Evolutionary conservation across 2,329 filamentous ascomycete species (phyloP), one percentile per base, ranked within the genome.

Genomic region (Botrytis fragariae): DNA sequence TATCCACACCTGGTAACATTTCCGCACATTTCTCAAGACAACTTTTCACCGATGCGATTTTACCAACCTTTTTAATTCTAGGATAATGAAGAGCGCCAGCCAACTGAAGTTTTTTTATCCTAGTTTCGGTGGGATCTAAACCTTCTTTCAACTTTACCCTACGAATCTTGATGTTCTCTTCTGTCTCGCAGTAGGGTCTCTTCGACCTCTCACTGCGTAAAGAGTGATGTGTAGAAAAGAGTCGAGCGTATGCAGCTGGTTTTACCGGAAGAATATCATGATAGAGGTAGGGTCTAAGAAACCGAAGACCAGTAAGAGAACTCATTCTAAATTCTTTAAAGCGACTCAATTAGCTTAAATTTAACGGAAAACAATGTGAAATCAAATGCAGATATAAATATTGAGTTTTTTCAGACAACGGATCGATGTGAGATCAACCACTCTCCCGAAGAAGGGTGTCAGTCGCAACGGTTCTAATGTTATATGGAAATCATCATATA

Each of bases 401-500:
- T n/a, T 57, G 45, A 74, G 54, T 48, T 62, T 29, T 62, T 69
- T 69, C 84, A 86, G 85, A 84, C 84, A 83, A 80, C 83, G 85
- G 84, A 82, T 80, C 78, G 77, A 83, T 82, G 83, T 86, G 81
- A 84, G 84, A 87, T 88, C 86, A 87, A 82, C 81, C 85, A 85
- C 82, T 57, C 65, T 68, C 65, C 83, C 77, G 77, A 78, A 82
- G 83, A 69, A 59, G 54, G 57, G 82, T 84, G 84, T 88, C 86
- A 87, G 84, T 87, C 85, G 86, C 86, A 87, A 87, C 86, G 86
- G 86, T 87, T 87, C 86, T 87, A 84, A 84, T 79, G 81, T 84
- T 82, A 83, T 82, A 84, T 82, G 80, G 81, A 80, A 82, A 82
- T 87, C 86, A 87, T 87, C 86, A 87, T 83, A 44, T 60, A 64